phyloP scores from a whole-genome alignment of 768 basidiomycete species.

The Lactarius sanguifluus region DNA sequence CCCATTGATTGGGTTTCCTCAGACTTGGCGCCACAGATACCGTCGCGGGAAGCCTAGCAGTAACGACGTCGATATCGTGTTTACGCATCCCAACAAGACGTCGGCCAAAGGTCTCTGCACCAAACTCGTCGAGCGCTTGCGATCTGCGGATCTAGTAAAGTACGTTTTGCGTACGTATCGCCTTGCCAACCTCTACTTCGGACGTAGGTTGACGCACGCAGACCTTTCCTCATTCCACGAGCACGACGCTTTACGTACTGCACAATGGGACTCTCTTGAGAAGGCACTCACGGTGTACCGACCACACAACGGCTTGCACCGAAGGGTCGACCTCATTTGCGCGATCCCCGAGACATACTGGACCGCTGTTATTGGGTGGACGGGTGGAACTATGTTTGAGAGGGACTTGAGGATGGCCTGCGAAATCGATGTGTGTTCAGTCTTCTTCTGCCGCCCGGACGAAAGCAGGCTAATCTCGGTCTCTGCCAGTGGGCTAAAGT shows the following conservation, averaged over 20 bases:
- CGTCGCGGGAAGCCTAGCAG: constrained; percentile 78
- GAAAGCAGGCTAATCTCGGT: neutral
- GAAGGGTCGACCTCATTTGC: constrained; percentile 84
- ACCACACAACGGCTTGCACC: constrained; percentile 47
- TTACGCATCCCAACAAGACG: constrained; percentile 62
- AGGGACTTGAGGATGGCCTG: constrained; percentile 78
- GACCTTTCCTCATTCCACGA: constrained; percentile 62
- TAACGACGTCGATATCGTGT: constrained; percentile 88
- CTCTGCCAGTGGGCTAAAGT: constrained; percentile 65
- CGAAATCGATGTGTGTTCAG: constrained; percentile 54
- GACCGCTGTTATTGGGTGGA: constrained; percentile 91
- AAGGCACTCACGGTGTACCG: constrained; percentile 81
- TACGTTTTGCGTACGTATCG: constrained; percentile 75
- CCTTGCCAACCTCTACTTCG: neutral
- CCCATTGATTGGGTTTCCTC: neutral
- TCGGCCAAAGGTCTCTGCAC: constrained; percentile 64
- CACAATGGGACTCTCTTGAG: constrained; percentile 80
- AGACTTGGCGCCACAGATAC: constrained; percentile 49
- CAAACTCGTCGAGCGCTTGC: constrained; percentile 55
- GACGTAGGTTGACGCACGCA: constrained; percentile 31
- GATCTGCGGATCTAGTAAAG: constrained; percentile 64
- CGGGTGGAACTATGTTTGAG: constrained; percentile 88
- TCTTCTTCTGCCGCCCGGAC: neutral
- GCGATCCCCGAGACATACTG: constrained; percentile 76
- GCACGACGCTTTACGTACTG: constrained; percentile 52